Evolutionary conservation across 140 eudicot genomes (phyloP).

Genomic region (Anethum foeniculum): DNA sequence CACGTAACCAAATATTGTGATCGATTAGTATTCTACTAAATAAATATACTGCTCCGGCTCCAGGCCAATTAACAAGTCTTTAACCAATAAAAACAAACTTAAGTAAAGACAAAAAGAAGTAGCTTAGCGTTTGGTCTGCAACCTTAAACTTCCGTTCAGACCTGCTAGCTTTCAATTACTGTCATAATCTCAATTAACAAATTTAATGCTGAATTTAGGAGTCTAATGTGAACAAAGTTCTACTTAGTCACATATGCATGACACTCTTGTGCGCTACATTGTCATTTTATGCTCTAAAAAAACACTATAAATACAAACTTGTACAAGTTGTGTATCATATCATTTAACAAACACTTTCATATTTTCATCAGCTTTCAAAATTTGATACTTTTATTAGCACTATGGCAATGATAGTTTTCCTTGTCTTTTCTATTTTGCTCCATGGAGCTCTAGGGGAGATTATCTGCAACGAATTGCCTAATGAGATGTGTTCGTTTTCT

Average conservation of each 20-base stretch:
- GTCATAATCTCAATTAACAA: neutral
- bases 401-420: constrained; percentile 6
- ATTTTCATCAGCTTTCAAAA: neutral
- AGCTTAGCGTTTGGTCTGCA: constrained; percentile 7
- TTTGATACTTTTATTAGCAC: neutral
- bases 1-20: no score
- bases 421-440: neutral
- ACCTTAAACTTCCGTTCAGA: neutral
- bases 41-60: neutral
- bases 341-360: neutral
- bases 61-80: constrained; percentile 3
- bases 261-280: neutral
- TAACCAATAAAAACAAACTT: neutral
- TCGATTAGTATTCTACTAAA: no score
- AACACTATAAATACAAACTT: neutral
- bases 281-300: neutral
- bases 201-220: neutral
- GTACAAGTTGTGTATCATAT: neutral
- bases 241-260: neutral
- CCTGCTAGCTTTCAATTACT: neutral
- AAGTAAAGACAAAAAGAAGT: neutral
- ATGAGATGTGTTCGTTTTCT: neutral
- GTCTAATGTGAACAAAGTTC: no score
- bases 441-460: constrained; percentile 9
- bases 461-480: constrained; percentile 7